These are phyloP conservation scores for Globisporangium camurandrum DNA, from an alignment of 352 stramenopile genomes.

Conservation along the genomic window DNA sequence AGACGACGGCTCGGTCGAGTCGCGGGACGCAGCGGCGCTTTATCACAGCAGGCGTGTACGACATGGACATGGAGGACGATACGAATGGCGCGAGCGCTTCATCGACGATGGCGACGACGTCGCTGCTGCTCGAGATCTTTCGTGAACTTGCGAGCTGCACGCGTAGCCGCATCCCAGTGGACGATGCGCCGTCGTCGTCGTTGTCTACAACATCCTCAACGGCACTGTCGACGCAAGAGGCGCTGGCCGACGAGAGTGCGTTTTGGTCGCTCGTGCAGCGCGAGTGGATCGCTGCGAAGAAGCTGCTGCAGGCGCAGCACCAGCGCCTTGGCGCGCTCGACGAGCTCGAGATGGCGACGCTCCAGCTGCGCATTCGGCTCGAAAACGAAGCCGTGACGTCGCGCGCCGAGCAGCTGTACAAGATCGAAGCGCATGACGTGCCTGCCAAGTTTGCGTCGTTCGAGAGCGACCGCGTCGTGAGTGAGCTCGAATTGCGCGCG, in stretches of 20 bases:
- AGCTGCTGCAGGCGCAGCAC: slow-evolving; percentile 63
- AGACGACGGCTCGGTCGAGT: background rate
- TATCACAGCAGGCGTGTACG: too few relatives aligned
- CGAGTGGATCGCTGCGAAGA: slow-evolving; percentile 49
- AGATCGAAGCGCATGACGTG: slow-evolving; percentile 39
- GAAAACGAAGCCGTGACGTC: slow-evolving; percentile 30
- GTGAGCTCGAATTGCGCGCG: slow-evolving; percentile 34
- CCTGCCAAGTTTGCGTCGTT: slow-evolving; percentile 25
- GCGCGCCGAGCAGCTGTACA: slow-evolving; percentile 44
- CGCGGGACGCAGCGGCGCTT: background rate
- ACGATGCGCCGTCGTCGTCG: background rate
- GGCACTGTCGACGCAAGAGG: slow-evolving; percentile 4
- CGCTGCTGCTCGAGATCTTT: slow-evolving; percentile 53
- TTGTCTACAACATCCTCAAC: background rate
- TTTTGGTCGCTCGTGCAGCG: slow-evolving; percentile 38
- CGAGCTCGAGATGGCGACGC: slow-evolving; percentile 71
- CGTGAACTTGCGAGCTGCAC: slow-evolving; percentile 39
- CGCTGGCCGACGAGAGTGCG: slow-evolving; percentile 35
- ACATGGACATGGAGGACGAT: slow-evolving; percentile 12
- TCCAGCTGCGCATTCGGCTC: slow-evolving; percentile 47
- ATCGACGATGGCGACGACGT: slow-evolving; percentile 13
- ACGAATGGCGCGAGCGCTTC: background rate
- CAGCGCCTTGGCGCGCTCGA: slow-evolving; percentile 63
- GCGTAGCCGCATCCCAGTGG: slow-evolving; percentile 16
- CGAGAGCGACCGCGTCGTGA: slow-evolving; percentile 33